Conservation (phyloP, 2,329 filamentous ascomycete species). For the Cyanodermella asteris region DNA sequence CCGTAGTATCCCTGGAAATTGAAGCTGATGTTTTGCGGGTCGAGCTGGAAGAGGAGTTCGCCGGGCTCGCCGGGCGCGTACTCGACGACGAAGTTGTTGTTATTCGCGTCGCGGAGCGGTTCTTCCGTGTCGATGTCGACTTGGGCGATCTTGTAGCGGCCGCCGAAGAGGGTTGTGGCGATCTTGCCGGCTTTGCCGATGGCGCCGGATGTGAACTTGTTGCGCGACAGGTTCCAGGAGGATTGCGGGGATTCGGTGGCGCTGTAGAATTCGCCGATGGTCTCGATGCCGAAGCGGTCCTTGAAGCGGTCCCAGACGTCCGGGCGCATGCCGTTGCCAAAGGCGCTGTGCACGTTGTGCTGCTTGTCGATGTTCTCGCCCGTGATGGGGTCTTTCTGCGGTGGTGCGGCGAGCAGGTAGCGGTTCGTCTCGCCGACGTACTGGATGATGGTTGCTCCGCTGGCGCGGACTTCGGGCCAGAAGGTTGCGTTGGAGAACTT, state of each 20-base stretch:
- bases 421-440: conserved; percentile 78
- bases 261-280: conserved; percentile 62
- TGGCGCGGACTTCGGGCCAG: conserved; percentile 53
- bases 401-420: conserved; percentile 48
- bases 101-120: conserved; percentile 29
- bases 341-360: conserved; percentile 51
- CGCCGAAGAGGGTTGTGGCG: conserved; percentile 30
- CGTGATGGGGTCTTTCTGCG: conserved; percentile 38
- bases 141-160: conserved; percentile 36
- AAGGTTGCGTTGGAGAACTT: conserved; percentile 61
- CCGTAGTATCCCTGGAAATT: conserved; percentile 69
- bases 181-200: conserved; percentile 52
- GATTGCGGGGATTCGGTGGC: conserved; percentile 50
- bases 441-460: conserved; percentile 53
- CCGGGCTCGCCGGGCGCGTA: conserved; percentile 42
- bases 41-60: conserved; percentile 53
- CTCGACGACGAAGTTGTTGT: conserved; percentile 44
- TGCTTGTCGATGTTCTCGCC: conserved; percentile 48
- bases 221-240: conserved; percentile 51
- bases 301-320: conserved; percentile 75
- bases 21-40: conserved; percentile 36
- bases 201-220: conserved; percentile 52
- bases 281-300: conserved; percentile 52
- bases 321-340: conserved; percentile 68
- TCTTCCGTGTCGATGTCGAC: conserved; percentile 50